Evolutionary conservation across 2,329 filamentous ascomycete genomes (phyloP), one percentile per base, ranked within the genome.

Genomic region (Fusarium sp.): DNA sequence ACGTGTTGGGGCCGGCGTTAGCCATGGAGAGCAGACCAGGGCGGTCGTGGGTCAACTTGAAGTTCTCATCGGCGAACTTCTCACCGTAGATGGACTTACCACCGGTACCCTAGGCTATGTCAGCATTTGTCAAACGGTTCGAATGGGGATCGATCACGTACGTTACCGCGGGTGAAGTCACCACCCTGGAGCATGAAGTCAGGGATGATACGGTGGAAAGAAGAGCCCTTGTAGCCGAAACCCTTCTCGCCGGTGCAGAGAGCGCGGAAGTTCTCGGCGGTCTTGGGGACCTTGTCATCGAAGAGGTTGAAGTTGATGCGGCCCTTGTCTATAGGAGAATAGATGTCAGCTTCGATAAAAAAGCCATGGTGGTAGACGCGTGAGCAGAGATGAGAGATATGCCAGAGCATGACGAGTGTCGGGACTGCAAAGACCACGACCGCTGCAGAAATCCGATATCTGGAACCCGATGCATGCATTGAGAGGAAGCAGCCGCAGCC

Each of bases 111-210:
- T 97, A 48, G 49, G 40, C 6, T 14, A 28, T 32, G 66, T 79
- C 28, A 77, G 72, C 37, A 55, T 60, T 27, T 37, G 25, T 10
- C 10, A 28, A n/a, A 30, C 58, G 34, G 25, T 49, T 45, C 12
- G 10, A 8, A 16, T 13, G 45, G 23, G 30, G 23, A 21, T 13
- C 5, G 11, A 23, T 12, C 21, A 84, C 92, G 82, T 87, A 97
- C 94, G 84, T 97, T 96, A 80, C 90, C 89, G 80, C 92, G 92
- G 83, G 93, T 97, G 87, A 97, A 97, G 88, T 97, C 93, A 88
- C 93, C 93, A 81, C 93, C 94, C 88, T 97, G 94, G 77, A 97
- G 91, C 94, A 97, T 97, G 88, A 97, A 97, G 62, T 93, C 82
- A 75, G 92, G 92, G 83, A 97, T 97, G 83, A 97, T 91, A 77